Evolutionary conservation across 768 basidiomycete genomes (phyloP).

Genomic region (Lentinula sp.): DNA sequence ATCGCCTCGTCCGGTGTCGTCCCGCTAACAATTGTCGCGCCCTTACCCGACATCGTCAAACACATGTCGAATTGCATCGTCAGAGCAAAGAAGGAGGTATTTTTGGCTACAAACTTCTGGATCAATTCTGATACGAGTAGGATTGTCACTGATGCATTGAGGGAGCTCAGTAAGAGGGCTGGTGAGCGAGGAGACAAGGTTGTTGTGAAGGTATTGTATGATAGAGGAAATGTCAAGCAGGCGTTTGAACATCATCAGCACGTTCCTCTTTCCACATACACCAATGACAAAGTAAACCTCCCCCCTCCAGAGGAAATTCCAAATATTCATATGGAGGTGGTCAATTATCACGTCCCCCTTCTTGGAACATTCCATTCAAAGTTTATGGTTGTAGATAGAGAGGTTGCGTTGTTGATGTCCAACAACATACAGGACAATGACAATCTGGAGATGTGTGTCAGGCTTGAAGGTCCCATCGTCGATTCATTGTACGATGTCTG

Average conservation of each 20-base stretch:
- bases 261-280: slow-evolving; percentile 40
- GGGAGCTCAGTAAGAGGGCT: slow-evolving; percentile 43
- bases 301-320: slow-evolving; percentile 52
- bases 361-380: slow-evolving; percentile 54
- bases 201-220: slow-evolving; percentile 65
- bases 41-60: slow-evolving; percentile 69
- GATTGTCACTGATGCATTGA: slow-evolving; percentile 44
- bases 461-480: slow-evolving; percentile 67
- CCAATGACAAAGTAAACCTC: slow-evolving; percentile 37
- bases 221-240: slow-evolving; percentile 58
- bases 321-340: slow-evolving; percentile 53
- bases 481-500: slow-evolving; percentile 66
- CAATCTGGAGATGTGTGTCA: slow-evolving; percentile 21
- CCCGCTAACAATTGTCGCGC: slow-evolving; percentile 54
- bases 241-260: slow-evolving; percentile 33
- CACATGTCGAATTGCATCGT: slow-evolving; percentile 62
- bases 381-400: slow-evolving; percentile 65
- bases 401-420: slow-evolving; percentile 55
- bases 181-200: slow-evolving; percentile 37
- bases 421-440: slow-evolving; percentile 62
- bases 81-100: slow-evolving; percentile 54
- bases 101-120: slow-evolving; percentile 65
- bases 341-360: slow-evolving; percentile 42
- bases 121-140: slow-evolving; percentile 45
- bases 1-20: slow-evolving; percentile 57